Evolutionary conservation across 495 filamentous ascomycete genomes (phyloP).

Genomic region (Hypoxylon lienhwacheense): DNA sequence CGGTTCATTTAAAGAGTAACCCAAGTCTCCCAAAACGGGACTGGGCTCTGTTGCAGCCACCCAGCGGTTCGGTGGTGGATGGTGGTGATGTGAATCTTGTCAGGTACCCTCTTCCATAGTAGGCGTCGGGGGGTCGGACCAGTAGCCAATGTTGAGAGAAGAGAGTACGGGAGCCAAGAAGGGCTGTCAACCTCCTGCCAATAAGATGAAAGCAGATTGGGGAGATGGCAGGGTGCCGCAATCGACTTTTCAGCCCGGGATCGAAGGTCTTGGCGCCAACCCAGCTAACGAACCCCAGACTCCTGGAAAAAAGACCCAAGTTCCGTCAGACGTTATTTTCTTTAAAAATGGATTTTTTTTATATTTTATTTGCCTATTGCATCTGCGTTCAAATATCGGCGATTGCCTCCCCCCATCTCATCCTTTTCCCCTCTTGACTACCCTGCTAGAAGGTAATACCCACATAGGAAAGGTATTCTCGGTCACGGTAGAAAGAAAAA

Average conservation of each 20-base stretch:
- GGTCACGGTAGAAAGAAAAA: too few relatives aligned
- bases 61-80: constrained; percentile 13
- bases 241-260: constrained; percentile 40
- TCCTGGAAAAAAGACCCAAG: constrained; percentile 4
- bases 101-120: constrained; percentile 15
- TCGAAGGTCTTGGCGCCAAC: constrained; percentile 34
- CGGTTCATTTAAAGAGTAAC: neutral
- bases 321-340: constrained; percentile 26
- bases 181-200: constrained; percentile 22
- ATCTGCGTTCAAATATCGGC: constrained; percentile 22
- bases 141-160: constrained; percentile 24
- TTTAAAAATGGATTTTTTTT: too few relatives aligned
- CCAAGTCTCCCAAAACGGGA: constrained; percentile 9
- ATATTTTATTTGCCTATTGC: constrained; percentile 21
- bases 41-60: constrained; percentile 15
- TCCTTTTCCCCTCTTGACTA: constrained; percentile 5
- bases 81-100: constrained; percentile 24
- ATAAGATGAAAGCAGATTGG: constrained; percentile 21
- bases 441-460: constrained; percentile 10
- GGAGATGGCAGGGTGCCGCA: constrained; percentile 32
- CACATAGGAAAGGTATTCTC: neutral
- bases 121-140: constrained; percentile 30
- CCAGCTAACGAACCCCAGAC: constrained; percentile 34
- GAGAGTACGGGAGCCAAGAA: constrained; percentile 30
- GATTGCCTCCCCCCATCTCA: constrained; percentile 9